Evolutionary conservation across 2,329 filamentous ascomycete genomes (phyloP).

Genomic region (Stagonosporopsis cucurbitacearum): DNA sequence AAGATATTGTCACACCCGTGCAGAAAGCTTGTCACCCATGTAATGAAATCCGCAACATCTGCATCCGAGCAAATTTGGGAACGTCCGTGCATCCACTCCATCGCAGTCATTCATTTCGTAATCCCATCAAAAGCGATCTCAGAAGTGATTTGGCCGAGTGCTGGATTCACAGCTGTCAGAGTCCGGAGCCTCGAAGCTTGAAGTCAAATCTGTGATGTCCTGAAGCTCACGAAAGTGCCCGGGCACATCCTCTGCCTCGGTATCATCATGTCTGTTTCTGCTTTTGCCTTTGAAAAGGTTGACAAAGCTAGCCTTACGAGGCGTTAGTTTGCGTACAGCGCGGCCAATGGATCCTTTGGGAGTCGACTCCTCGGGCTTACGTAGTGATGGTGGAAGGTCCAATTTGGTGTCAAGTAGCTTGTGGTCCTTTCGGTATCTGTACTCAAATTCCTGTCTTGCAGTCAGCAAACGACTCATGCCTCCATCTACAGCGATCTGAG

Average conservation of each 20-base stretch:
- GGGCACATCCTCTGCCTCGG: not conserved
- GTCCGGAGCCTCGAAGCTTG: not conserved
- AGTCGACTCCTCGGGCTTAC: slow-evolving; percentile 31
- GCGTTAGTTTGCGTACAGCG: slow-evolving; percentile 44
- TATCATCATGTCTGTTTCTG: slow-evolving; percentile 34
- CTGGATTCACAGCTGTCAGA: not conserved
- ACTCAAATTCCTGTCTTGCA: slow-evolving; percentile 40
- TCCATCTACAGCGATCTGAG: not conserved
- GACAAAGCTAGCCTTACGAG: slow-evolving; percentile 44
- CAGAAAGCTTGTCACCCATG: not conserved
- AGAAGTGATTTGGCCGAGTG: not conserved
- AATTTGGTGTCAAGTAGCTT: slow-evolving; percentile 29
- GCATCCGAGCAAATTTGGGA: not conserved
- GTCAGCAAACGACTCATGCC: slow-evolving; percentile 5
- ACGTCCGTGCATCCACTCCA: no score
- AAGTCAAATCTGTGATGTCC: not conserved
- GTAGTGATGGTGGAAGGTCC: slow-evolving; percentile 24
- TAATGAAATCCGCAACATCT: not conserved
- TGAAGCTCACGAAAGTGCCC: slow-evolving; percentile 8
- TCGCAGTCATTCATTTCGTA: not conserved
- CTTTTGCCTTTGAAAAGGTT: slow-evolving; percentile 45
- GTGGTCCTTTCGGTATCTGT: slow-evolving; percentile 40
- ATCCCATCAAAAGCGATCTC: not conserved
- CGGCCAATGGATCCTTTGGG: slow-evolving; percentile 37
- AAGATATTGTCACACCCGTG: not conserved